Conservation (phyloP, 345 rosid genomes). For the Clausena lansium region DNA sequence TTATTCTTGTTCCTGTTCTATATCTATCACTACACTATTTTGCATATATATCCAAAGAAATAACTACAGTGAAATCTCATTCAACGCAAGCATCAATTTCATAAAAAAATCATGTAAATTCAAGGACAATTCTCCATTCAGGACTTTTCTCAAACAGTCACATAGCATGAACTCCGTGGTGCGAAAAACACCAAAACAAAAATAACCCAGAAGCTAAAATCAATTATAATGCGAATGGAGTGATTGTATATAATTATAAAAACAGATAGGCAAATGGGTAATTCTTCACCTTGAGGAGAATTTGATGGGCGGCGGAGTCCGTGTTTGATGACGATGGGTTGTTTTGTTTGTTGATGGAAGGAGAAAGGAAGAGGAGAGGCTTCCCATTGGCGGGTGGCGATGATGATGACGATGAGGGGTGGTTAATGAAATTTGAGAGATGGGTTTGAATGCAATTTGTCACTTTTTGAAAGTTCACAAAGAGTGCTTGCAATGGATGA, state of each 20-base stretch:
- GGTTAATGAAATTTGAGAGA: slow-evolving; percentile 44
- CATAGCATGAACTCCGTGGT: not conserved
- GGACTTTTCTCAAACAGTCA: slow-evolving; percentile 55
- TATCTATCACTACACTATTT: not conserved
- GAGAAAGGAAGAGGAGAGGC: slow-evolving; percentile 34
- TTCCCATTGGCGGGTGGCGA: slow-evolving; percentile 18
- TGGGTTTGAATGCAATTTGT: slow-evolving; percentile 55
- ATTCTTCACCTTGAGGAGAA: slow-evolving; percentile 42
- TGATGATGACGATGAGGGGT: not conserved
- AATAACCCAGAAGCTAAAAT: not conserved
- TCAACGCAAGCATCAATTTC: not conserved
- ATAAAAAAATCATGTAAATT: not conserved
- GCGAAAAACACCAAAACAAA: not conserved
- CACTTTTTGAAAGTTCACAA: slow-evolving; percentile 40
- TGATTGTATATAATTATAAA: not conserved
- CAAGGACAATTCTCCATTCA: slow-evolving; percentile 12
- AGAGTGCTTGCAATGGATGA: slow-evolving; percentile 44
- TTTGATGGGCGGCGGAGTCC: slow-evolving; percentile 17
- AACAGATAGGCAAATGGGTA: not conserved
- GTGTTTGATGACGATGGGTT: slow-evolving; percentile 22
- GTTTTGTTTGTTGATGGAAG: slow-evolving; percentile 18
- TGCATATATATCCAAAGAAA: not conserved
- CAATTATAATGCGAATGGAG: not conserved
- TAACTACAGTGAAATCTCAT: not conserved
- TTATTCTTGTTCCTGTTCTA: not conserved